A percentile compares a stretch with the other conserved stretches of the same genome.
Evolutionary conservation across 192 early-diverging fungal genomes (phyloP).

Genomic region (Coemansia sp.): DNA sequence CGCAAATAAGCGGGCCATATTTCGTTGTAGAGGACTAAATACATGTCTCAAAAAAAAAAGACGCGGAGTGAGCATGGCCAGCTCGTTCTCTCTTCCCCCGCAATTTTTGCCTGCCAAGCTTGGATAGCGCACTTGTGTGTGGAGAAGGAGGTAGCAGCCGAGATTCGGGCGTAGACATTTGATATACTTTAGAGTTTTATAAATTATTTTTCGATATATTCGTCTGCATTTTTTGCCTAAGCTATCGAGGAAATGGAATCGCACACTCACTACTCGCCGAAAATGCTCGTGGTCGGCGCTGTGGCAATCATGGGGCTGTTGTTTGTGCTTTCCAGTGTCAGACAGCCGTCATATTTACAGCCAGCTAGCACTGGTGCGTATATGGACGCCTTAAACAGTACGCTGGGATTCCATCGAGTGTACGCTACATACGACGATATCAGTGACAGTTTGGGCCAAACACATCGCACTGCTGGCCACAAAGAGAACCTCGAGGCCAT

Average conservation of each 20-base stretch:
- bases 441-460: too few relatives aligned
- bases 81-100: not conserved
- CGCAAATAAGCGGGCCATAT: constrained; percentile 27
- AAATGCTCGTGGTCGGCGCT: not conserved
- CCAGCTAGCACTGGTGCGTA: not conserved
- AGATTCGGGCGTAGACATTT: not conserved
- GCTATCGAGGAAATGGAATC: not conserved
- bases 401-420: not conserved
- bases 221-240: not conserved
- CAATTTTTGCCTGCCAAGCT: not conserved
- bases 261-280: not conserved
- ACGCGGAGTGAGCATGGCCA: not conserved
- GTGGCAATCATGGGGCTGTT: not conserved
- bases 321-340: not conserved
- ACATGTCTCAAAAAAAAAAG: not conserved
- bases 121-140: not conserved
- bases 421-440: too few relatives aligned
- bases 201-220: too few relatives aligned
- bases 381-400: constrained; percentile 28
- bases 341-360: not conserved
- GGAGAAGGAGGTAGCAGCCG: not conserved
- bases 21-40: constrained; percentile 37
- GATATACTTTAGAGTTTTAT: not conserved
- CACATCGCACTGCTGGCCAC: not conserved
- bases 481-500: constrained; percentile 23